These are phyloP conservation scores for Stachybotrys chartarum DNA, from an alignment of 2,329 filamentous ascomycete genomes.

Conservation along the genomic window DNA sequence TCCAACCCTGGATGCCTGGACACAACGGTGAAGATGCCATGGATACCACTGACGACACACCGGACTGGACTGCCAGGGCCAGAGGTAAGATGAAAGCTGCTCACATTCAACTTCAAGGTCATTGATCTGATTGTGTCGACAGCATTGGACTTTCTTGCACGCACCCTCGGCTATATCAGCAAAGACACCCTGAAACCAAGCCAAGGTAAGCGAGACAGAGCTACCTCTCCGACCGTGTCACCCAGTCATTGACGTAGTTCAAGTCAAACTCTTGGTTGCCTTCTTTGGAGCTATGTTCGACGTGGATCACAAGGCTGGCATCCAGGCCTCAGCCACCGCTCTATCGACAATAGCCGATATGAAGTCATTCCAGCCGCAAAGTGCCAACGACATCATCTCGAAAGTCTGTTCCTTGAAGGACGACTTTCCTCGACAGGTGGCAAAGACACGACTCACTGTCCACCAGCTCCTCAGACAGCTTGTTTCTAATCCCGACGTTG, in stretches of 20 bases:
- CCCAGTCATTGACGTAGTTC: constrained; percentile 4
- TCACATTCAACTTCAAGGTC: neutral
- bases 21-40: constrained; percentile 28
- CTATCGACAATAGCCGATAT: constrained; percentile 41
- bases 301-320: constrained; percentile 52
- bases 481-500: constrained; percentile 33
- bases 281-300: constrained; percentile 55
- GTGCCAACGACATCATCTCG: constrained; percentile 40
- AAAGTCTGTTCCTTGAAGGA: constrained; percentile 44
- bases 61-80: constrained; percentile 46
- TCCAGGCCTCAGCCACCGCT: constrained; percentile 45
- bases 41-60: constrained; percentile 30
- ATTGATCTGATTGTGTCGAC: neutral
- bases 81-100: constrained; percentile 30
- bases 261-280: constrained; percentile 38
- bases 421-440: constrained; percentile 47
- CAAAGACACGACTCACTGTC: constrained; percentile 43
- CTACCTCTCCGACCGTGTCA: neutral
- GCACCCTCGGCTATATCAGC: constrained; percentile 42
- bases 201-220: constrained; percentile 30
- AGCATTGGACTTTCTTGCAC: constrained; percentile 51
- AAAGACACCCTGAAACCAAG: constrained; percentile 38
- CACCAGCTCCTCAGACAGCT: constrained; percentile 41
- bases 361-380: constrained; percentile 42
- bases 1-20: constrained; percentile 46